phyloP scores from a whole-genome alignment of 805 yeast genomes.

The Metschnikowia shivogae region DNA sequence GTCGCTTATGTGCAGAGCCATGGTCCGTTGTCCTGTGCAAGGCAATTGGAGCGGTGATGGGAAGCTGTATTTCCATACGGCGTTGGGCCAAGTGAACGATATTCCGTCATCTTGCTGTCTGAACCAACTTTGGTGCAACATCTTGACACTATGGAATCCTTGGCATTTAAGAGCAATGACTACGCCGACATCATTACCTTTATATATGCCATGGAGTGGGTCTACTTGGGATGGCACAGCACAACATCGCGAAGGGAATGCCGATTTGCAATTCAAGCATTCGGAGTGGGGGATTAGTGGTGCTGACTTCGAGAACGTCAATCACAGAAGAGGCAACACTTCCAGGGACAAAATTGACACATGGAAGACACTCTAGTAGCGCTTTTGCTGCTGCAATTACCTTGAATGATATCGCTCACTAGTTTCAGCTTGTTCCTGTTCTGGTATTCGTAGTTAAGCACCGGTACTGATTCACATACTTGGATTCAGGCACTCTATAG shows the following conservation, averaged over 20 bases:
- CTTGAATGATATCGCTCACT: neutral
- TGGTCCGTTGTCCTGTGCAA: constrained; percentile 39
- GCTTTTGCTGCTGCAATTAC: constrained; percentile 44
- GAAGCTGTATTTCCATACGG: constrained; percentile 40
- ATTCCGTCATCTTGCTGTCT: constrained; percentile 17
- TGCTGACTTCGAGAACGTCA: constrained; percentile 37
- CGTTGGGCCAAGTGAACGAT: constrained; percentile 24
- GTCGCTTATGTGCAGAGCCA: constrained; percentile 40
- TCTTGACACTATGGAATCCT: constrained; percentile 28
- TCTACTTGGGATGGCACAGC: constrained; percentile 49
- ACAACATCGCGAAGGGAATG: constrained; percentile 19
- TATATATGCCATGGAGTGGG: constrained; percentile 46
- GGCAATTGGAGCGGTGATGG: constrained; percentile 51
- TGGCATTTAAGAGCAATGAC: constrained; percentile 23
- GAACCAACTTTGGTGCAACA: constrained; percentile 33
- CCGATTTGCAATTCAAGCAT: constrained; percentile 38
- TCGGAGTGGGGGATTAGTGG: constrained; percentile 57
- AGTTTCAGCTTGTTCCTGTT: too few species aligned
- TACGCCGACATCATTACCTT: constrained; percentile 44
- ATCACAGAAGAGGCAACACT: constrained; percentile 38
- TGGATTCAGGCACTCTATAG: too few species aligned
- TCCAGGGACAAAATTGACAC: constrained; percentile 13
- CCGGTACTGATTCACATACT: too few species aligned
- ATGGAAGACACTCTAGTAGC: constrained; percentile 29
- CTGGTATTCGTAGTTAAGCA: too few species aligned